Evolutionary conservation across 176 grass and related monocot species (phyloP).

Genomic region (Zoysia pacifica): DNA sequence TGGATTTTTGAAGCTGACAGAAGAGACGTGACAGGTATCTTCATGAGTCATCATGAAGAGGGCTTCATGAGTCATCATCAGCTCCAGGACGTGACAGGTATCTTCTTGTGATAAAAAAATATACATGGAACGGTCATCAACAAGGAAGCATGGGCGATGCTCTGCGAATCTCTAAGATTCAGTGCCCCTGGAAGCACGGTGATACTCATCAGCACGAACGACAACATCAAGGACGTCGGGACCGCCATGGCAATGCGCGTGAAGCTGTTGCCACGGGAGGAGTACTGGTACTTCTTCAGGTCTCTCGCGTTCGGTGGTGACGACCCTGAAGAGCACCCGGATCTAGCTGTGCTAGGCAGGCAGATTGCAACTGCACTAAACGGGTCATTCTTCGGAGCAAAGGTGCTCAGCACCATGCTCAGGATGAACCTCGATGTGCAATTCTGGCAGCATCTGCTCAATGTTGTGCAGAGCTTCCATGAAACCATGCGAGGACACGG

Average conservation of each 20-base stretch:
- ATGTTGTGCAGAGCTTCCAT: not conserved
- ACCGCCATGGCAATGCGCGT: conserved; percentile 19
- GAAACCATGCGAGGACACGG: not conserved
- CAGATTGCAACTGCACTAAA: conserved; percentile 36
- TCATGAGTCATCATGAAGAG: no score
- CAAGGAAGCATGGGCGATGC: conserved; percentile 14
- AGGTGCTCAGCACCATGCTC: conserved; percentile 25
- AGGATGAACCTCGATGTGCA: conserved; percentile 15
- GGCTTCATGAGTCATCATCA: not conserved
- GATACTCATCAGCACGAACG: conserved; percentile 36
- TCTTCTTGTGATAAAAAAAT: conserved; percentile 16
- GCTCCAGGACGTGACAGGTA: not conserved
- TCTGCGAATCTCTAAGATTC: conserved; percentile 31
- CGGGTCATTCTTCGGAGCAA: conserved; percentile 36
- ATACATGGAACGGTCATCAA: conserved; percentile 23
- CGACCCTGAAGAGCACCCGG: conserved; percentile 18
- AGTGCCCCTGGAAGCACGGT: conserved; percentile 30
- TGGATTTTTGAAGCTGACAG: no score
- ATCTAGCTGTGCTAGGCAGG: conserved; percentile 27
- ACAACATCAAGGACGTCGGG: conserved; percentile 24
- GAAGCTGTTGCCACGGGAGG: conserved; percentile 18
- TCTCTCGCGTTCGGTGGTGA: conserved; percentile 25
- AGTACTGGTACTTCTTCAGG: conserved; percentile 48
- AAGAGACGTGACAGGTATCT: no score
- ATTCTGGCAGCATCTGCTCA: conserved; percentile 15